Evolutionary conservation across 345 rosid species (phyloP).

Genomic region (Mercurialis annua): DNA sequence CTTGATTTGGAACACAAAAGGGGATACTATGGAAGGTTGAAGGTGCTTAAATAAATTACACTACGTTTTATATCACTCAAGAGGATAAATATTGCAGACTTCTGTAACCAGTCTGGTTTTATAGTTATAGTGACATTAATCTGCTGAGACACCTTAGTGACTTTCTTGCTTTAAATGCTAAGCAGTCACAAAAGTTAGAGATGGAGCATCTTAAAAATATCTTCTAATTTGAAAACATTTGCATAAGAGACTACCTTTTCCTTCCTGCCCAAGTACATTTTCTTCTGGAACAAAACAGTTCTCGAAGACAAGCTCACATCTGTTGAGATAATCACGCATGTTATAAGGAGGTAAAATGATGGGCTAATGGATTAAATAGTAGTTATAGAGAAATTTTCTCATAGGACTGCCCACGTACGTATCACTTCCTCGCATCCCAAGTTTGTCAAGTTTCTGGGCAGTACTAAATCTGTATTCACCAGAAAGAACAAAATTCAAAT

Average conservation of each 20-base stretch:
- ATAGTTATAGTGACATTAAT: background rate
- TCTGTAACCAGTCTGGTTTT: background rate
- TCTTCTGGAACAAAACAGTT: slow-evolving; percentile 84
- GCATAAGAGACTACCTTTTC: slow-evolving; percentile 64
- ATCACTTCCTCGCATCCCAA: slow-evolving; percentile 98
- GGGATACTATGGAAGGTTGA: background rate
- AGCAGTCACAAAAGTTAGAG: background rate
- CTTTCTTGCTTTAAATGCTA: background rate
- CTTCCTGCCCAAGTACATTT: slow-evolving; percentile 83
- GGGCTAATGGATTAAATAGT: slow-evolving; percentile 2
- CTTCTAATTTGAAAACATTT: slow-evolving; percentile 1
- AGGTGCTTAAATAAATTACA: background rate
- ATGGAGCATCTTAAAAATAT: slow-evolving; percentile 6
- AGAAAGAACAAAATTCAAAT: slow-evolving; percentile 12
- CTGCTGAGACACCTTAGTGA: background rate
- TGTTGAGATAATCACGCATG: slow-evolving; percentile 34
- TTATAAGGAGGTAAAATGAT: slow-evolving; percentile 30
- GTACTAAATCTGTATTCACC: slow-evolving; percentile 72
- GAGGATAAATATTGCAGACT: background rate
- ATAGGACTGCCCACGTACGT: slow-evolving; percentile 49
- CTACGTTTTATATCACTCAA: no score
- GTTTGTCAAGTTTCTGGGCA: slow-evolving; percentile 95
- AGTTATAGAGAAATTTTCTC: slow-evolving; percentile 16
- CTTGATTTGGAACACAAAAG: background rate
- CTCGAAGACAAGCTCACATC: slow-evolving; percentile 95